These are phyloP conservation scores for Aspergillus taichungensis DNA, from an alignment of 495 filamentous ascomycete species.

Conservation along the genomic window DNA sequence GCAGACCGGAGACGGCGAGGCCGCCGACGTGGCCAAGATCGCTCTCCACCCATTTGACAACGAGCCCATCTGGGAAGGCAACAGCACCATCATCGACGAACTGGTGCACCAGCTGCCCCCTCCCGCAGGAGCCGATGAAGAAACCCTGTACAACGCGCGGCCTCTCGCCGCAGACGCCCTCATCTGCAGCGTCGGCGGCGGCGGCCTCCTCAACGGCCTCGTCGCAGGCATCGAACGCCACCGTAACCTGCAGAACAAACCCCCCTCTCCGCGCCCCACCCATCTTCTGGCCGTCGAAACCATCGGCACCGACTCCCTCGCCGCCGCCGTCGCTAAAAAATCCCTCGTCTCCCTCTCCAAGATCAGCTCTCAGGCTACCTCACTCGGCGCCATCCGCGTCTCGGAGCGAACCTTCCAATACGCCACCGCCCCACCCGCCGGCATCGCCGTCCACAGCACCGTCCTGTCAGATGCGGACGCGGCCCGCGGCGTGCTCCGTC, in stretches of 20 bases:
- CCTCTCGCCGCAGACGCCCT: slow-evolving; percentile 52
- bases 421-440: slow-evolving; percentile 30
- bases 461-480: slow-evolving; percentile 77
- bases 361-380: slow-evolving; percentile 76
- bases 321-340: slow-evolving; percentile 48
- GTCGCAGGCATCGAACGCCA: slow-evolving; percentile 56
- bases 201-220: slow-evolving; percentile 75
- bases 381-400: slow-evolving; percentile 68
- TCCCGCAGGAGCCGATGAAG: slow-evolving; percentile 24
- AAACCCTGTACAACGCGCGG: slow-evolving; percentile 22
- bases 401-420: slow-evolving; percentile 63
- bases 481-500: slow-evolving; percentile 60
- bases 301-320: slow-evolving; percentile 64
- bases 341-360: slow-evolving; percentile 55
- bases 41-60: slow-evolving; percentile 78
- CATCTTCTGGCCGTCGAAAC: slow-evolving; percentile 78
- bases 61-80: slow-evolving; percentile 74
- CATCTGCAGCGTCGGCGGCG: slow-evolving; percentile 81
- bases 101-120: slow-evolving; percentile 48
- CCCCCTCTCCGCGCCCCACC: slow-evolving; percentile 18
- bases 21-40: slow-evolving; percentile 61
- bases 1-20: slow-evolving; percentile 19
- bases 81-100: slow-evolving; percentile 66
- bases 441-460: slow-evolving; percentile 48
- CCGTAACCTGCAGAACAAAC: slow-evolving; percentile 6